Evolutionary conservation across 768 basidiomycete genomes (phyloP), one percentile per base, ranked within the genome.

Genomic region (Psilocybe tampanensis): DNA sequence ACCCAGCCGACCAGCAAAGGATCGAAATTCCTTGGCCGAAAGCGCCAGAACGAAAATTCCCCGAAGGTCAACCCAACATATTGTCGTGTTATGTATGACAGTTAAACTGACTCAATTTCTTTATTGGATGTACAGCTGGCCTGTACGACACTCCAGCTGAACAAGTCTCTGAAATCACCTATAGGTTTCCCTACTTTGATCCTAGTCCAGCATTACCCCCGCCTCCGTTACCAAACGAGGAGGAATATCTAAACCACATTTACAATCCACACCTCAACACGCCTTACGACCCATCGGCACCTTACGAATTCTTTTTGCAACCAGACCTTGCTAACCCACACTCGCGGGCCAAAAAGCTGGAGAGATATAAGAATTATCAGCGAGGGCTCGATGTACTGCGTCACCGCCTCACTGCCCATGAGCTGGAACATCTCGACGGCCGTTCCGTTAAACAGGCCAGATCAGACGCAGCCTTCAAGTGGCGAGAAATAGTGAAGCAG

Each of bases 261-360:
- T 85, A 89, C 63, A 84, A 82, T 55, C 78, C 81, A 26, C 79
- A 79, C 52, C 74, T 77, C 11, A 65, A 65, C 23, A 71, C 72
- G 24, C 64, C 68, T n/a, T 66, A 79, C 24, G 80, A 80, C 60
- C 79, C 85, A 26, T 77, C 79, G 13, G 73, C 76, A 9, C 88
- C 89, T 12, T 78, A 90, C 57, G 92, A 94, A 67, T 66, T 80
- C 21, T 83, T 84, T 65, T 72, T 94, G 55, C 67, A 74, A 44
- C 80, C 81, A 59, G 92, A 94, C 65, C 82, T 94, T 36, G 79
- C 89, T 23, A 92, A 93, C 69, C 91, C 91, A 22, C 88, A 92
- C 66, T 85, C 89, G 12, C 86, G 90, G 18, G 89, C 91, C 8
- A 92, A 90, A 77, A 92, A 90, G 69, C 86, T 89, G 64, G 76